Evolutionary conservation across 2,329 filamentous ascomycete species (phyloP).

Genomic region (Botryotinia convoluta): DNA sequence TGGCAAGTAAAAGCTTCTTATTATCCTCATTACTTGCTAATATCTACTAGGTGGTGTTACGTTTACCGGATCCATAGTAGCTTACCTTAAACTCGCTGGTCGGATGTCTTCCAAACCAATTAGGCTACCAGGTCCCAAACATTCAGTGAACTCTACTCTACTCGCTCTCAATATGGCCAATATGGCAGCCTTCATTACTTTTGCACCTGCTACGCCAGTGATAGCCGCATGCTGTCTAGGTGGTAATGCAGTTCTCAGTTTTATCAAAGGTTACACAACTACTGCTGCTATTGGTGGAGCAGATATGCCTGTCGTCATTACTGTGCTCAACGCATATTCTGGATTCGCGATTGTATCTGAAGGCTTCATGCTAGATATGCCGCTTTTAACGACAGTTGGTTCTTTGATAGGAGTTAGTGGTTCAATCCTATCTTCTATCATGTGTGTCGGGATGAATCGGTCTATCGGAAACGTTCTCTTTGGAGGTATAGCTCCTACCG

Average conservation of each 20-base stretch:
- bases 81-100: conserved; percentile 82
- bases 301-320: conserved; percentile 91
- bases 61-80: conserved; percentile 87
- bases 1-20: conserved; percentile 44
- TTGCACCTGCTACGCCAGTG: conserved; percentile 74
- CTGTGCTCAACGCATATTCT: conserved; percentile 85
- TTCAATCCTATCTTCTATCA: conserved; percentile 83
- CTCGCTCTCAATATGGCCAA: conserved; percentile 76
- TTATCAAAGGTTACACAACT: conserved; percentile 83
- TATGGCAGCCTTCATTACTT: conserved; percentile 78
- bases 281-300: conserved; percentile 88
- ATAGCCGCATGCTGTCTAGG: conserved; percentile 77
- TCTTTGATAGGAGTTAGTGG: conserved; percentile 86
- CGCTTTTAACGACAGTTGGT: conserved; percentile 79
- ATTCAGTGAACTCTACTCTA: conserved; percentile 71
- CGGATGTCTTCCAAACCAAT: conserved; percentile 77
- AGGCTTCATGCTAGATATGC: conserved; percentile 87
- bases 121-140: conserved; percentile 66
- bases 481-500: conserved; percentile 69
- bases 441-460: conserved; percentile 89
- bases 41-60: conserved; percentile 64
- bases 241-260: conserved; percentile 74
- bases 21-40: background rate
- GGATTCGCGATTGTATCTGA: conserved; percentile 88
- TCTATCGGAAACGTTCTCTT: conserved; percentile 88